Percentiles rank a stretch among this genome's conserved stretches.
phyloP scores from a whole-genome alignment of 169 alveolate species.

The Theileria annulata region DNA sequence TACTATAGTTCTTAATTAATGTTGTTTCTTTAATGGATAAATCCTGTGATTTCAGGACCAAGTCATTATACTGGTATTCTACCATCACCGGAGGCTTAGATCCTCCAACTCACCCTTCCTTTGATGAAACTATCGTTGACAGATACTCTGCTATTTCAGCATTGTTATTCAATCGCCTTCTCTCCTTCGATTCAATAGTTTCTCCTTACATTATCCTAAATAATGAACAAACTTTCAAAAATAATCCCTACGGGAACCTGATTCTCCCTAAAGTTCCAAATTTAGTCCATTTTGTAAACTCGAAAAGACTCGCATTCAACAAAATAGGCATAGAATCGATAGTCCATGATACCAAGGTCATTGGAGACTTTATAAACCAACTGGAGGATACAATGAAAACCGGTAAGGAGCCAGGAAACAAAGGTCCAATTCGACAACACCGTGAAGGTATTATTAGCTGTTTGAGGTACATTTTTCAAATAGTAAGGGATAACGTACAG shows the following conservation, averaged over 20 bases:
- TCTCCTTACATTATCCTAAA: constrained; percentile 34
- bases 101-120: neutral
- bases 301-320: constrained; percentile 36
- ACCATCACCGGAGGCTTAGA: neutral
- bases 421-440: constrained; percentile 33
- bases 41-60: constrained; percentile 40
- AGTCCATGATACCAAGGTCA: constrained; percentile 51
- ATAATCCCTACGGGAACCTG: constrained; percentile 19
- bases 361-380: constrained; percentile 57
- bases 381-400: constrained; percentile 18
- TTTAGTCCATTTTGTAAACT: constrained; percentile 8
- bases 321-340: constrained; percentile 48
- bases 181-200: constrained; percentile 17
- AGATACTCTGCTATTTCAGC: constrained; percentile 51
- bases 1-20: neutral
- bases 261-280: constrained; percentile 15
- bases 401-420: neutral
- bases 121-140: constrained; percentile 18
- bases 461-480: constrained; percentile 40
- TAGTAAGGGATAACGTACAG: constrained; percentile 36
- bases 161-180: constrained; percentile 34
- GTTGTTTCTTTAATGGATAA: constrained; percentile 35
- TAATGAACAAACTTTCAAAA: constrained; percentile 8
- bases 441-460: constrained; percentile 52
- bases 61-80: constrained; percentile 30